phyloP scores from a whole-genome alignment of 305 asterid genomes.

The Fraxinus dipetala region DNA sequence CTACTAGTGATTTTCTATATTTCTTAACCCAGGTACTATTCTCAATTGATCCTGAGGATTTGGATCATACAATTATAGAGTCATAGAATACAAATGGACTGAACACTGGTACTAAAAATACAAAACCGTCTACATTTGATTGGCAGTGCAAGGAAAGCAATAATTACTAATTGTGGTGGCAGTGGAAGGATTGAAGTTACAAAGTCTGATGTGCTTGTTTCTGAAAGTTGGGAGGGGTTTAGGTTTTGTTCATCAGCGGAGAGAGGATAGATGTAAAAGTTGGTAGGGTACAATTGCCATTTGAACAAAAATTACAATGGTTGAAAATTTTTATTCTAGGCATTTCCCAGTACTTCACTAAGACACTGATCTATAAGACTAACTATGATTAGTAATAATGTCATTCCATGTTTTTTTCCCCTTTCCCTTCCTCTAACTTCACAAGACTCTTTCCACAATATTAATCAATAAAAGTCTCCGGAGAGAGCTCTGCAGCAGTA shows the following conservation, averaged over 20 bases:
- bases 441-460: not conserved
- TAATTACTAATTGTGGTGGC: not conserved
- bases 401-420: not conserved
- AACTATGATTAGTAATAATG: not conserved
- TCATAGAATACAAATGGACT: not conserved
- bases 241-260: not conserved
- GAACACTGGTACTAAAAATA: not conserved
- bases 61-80: no score
- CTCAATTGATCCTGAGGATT: not conserved
- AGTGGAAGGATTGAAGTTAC: not conserved
- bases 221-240: not conserved
- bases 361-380: not conserved
- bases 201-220: not conserved
- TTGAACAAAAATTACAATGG: not conserved
- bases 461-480: not conserved
- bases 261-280: not conserved
- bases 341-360: not conserved
- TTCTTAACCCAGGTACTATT: not conserved
- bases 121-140: not conserved
- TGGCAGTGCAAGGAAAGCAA: not conserved
- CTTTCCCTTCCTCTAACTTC: not conserved
- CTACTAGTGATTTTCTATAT: not conserved
- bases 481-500: not conserved
- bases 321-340: not conserved
- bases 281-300: not conserved